Base-by-base conservation (phyloP, 2,329 filamentous ascomycete genomes). In the Simplicillium sp. region DNA sequence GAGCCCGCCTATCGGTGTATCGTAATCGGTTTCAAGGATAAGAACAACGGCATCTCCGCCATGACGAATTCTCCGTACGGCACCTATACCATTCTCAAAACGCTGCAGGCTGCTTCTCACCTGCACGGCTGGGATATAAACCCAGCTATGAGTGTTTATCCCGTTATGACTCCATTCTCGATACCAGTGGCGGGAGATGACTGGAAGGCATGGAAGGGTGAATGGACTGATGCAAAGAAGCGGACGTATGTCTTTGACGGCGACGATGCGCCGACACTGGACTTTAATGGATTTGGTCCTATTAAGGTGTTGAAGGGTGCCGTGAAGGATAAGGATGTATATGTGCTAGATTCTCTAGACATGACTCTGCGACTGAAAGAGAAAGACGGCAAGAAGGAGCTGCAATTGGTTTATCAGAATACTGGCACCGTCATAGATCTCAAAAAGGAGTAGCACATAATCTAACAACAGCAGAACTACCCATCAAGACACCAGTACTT, bases 1-100 rank as follows among this genome's bases (percentile, higher is more conserved):
- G 34, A 34, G 7, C 50, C 48, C 1, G 47, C 47, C 15, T 52
- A 45, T 34, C 29, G 47, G 13, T 48, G 48, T 18, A 33, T 38
- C 25, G 37, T 45, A 8, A 29, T 41, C 3, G 50, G 50, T 1
- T 52, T 45, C 11, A 50, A 45, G 3, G 20, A 13, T 13, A 35
- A 28, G 5, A 41, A 46, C 20, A 50, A 42, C 6, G 50, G 48
- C 11, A 37, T 49, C 2, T 43, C 44, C 18, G 36, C 52, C 28
- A 52, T 52, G 50, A 47, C 47, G 2, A 52, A 53, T 35, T 45
- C 48, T 1, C 31, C 17, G 11, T 37, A 43, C 1, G 41, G 44
- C 17, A 29, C 33, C 28, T 32, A 39, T 8, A 39, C 39, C 2
- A 39, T 34, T 28, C 36, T 34, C 14, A 42, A 44, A 7, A 34